phyloP scores from a whole-genome alignment of 2,329 filamentous ascomycete species.

The Daldinia sp. region DNA sequence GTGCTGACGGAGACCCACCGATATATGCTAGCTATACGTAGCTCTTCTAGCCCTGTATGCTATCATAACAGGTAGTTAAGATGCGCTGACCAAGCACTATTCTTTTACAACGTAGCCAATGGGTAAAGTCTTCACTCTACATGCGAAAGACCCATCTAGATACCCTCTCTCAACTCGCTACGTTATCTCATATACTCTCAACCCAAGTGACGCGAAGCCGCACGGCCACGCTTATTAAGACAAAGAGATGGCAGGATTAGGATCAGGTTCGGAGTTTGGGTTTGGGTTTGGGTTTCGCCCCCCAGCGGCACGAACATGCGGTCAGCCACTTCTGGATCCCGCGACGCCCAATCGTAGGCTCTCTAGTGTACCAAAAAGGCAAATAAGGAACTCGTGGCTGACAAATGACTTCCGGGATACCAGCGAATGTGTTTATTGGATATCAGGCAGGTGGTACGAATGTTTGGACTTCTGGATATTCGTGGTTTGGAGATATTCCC shows the following conservation, averaged over 20 bases:
- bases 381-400: background rate
- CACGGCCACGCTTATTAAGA: background rate
- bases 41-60: too few species aligned
- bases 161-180: too few species aligned
- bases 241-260: background rate
- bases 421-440: background rate
- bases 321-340: constrained; percentile 2
- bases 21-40: background rate
- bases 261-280: too few species aligned
- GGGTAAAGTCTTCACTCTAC: too few species aligned
- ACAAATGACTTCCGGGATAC: background rate
- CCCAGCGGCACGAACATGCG: background rate
- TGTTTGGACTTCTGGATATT: background rate
- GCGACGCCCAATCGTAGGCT: constrained; percentile 8
- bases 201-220: background rate
- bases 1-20: background rate
- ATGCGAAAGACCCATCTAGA: too few species aligned
- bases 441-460: background rate
- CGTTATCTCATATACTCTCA: too few species aligned
- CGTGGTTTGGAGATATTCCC: background rate
- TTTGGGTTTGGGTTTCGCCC: background rate
- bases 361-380: constrained; percentile 6
- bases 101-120: too few species aligned
- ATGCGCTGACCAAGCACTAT: too few species aligned
- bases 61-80: too few species aligned